Percentiles rank a stretch among this genome's conserved stretches.
phyloP scores from a whole-genome alignment of 495 filamentous ascomycete genomes.

The Talaromyces borbonicus region DNA sequence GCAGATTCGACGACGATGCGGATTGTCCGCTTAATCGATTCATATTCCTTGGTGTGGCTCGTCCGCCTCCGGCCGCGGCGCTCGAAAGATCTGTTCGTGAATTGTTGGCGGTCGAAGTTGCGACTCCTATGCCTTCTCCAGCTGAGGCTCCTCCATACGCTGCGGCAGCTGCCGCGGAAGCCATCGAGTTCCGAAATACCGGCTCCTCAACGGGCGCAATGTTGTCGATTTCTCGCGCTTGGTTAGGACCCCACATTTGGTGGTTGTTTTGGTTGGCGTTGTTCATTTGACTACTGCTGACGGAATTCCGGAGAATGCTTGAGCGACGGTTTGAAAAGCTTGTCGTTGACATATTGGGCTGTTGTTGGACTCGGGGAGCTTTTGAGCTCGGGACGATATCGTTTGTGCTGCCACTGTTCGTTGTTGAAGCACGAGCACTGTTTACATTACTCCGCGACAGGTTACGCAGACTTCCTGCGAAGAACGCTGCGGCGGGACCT shows the following conservation, averaged over 20 bases:
- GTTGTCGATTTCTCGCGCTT: constrained; percentile 10
- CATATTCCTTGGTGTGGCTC: background rate
- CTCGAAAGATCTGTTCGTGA: constrained; percentile 5
- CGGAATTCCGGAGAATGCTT: background rate
- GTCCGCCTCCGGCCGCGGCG: background rate
- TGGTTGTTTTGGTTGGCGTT: background rate
- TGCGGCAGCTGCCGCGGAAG: background rate
- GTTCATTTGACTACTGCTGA: background rate
- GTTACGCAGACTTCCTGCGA: constrained; percentile 4
- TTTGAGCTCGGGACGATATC: background rate
- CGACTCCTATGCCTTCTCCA: constrained; percentile 2
- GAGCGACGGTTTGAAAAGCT: constrained; percentile 3
- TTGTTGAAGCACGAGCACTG: background rate
- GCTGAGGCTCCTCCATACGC: background rate
- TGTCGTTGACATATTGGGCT: constrained; percentile 3
- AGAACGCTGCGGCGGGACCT: constrained; percentile 3
- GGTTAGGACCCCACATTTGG: constrained; percentile 12
- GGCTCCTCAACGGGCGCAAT: constrained; percentile 7
- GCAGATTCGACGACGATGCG: background rate
- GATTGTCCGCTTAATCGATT: background rate
- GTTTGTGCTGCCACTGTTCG: constrained; percentile 2
- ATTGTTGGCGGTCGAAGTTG: background rate
- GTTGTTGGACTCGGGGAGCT: background rate
- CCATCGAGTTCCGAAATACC: constrained; percentile 1
- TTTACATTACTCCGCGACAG: background rate